These are phyloP conservation scores for Diaporthe humulicola DNA, from an alignment of 2,329 filamentous ascomycete genomes.

Conservation along the genomic window DNA sequence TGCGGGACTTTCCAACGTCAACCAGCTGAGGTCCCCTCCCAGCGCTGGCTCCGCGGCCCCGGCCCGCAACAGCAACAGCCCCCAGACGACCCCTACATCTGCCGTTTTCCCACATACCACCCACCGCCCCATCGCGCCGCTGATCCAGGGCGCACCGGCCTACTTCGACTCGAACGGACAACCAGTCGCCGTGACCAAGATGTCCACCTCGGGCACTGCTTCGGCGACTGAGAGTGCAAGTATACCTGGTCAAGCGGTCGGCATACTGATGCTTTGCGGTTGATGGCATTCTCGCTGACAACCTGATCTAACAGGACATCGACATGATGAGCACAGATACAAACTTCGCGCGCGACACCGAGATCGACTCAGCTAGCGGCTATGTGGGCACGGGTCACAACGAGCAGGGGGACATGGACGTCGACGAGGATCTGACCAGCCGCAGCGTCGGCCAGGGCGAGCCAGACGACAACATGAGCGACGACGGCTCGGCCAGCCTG, in stretches of 20 bases:
- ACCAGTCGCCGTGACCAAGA: conserved; percentile 78
- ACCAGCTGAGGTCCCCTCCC: conserved; percentile 74
- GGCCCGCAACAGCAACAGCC: conserved; percentile 50
- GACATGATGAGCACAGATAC: conserved; percentile 80
- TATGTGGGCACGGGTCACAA: conserved; percentile 59
- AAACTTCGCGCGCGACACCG: conserved; percentile 64
- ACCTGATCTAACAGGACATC: conserved; percentile 58
- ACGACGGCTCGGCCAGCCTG: conserved; percentile 85
- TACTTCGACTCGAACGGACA: conserved; percentile 87
- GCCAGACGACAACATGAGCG: conserved; percentile 78
- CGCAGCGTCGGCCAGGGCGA: conserved; percentile 66
- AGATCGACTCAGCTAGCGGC: conserved; percentile 64
- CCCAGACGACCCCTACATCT: conserved; percentile 66
- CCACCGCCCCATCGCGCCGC: conserved; percentile 50
- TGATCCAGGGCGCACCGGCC: conserved; percentile 57
- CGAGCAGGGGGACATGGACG: conserved; percentile 63
- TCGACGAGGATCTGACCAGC: conserved; percentile 61
- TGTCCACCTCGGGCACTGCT: conserved; percentile 91
- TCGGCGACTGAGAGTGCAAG: conserved; percentile 86
- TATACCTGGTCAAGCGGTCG: background rate
- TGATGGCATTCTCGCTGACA: background rate
- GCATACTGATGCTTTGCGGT: background rate
- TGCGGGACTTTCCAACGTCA: conserved; percentile 89
- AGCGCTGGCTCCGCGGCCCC: conserved; percentile 49
- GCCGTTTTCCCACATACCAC: conserved; percentile 54